Conservation (phyloP, 108 stramenopile species). For the Stephanodiscus triporus region DNA sequence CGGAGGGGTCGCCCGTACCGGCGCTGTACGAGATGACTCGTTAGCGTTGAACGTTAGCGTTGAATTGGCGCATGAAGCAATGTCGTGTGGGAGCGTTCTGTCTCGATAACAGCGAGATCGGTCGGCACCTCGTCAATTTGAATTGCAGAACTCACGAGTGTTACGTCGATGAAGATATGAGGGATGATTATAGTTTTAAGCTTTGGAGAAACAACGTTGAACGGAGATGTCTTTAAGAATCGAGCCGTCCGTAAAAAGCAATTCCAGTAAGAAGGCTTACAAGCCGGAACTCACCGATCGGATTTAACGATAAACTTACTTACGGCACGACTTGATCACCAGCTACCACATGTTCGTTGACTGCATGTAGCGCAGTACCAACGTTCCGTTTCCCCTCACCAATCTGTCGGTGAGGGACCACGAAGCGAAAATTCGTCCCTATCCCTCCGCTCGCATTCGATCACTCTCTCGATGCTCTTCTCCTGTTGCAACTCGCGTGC, state of each 20-base stretch:
- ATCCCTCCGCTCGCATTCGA: conserved; percentile 49
- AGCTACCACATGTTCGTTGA: conserved; percentile 30
- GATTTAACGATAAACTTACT: conserved; percentile 24
- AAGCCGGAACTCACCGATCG: conserved; percentile 51
- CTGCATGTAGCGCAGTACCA: conserved; percentile 49
- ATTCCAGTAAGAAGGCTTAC: conserved; percentile 57
- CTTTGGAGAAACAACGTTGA: conserved; percentile 54
- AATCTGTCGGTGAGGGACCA: conserved; percentile 51
- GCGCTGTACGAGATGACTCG: too few species aligned
- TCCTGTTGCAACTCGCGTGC: conserved; percentile 45
- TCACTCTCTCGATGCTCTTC: conserved; percentile 39
- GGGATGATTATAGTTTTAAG: conserved; percentile 51
- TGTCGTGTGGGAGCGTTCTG: conserved; percentile 59
- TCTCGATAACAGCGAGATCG: conserved; percentile 15
- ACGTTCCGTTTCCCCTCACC: conserved; percentile 16
- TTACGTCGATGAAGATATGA: conserved; percentile 60
- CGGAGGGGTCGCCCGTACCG: too few species aligned
- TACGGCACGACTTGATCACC: background rate
- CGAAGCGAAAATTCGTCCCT: conserved; percentile 38
- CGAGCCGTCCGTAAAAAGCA: conserved; percentile 56
- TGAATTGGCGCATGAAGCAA: conserved; percentile 68
- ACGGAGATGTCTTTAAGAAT: conserved; percentile 57
- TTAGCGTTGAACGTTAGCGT: too few species aligned
- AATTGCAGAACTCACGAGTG: conserved; percentile 47
- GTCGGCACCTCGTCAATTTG: conserved; percentile 43